These are phyloP conservation scores for Dictyostelium capitatum DNA, from an alignment of 78 protist species.

Conservation along the genomic window DNA sequence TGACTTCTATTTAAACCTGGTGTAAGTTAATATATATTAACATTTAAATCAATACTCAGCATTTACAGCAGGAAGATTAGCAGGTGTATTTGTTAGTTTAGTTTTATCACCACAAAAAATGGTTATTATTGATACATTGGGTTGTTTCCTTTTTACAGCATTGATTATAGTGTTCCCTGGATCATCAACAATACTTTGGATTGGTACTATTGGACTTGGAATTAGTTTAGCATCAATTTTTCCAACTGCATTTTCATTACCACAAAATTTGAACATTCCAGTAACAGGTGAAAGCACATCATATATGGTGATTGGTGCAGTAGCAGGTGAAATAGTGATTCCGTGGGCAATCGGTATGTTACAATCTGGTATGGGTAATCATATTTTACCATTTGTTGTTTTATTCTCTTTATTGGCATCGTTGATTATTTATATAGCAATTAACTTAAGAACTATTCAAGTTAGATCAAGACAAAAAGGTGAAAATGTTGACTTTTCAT, in stretches of 20 bases:
- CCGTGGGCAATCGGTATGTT: constrained; percentile 56
- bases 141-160: constrained; percentile 55
- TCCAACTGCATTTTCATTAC: constrained; percentile 59
- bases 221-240: constrained; percentile 57
- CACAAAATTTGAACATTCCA: constrained; percentile 33
- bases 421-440: constrained; percentile 1
- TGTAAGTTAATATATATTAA: no score
- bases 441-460: constrained; percentile 16
- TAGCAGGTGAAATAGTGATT: constrained; percentile 22
- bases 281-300: constrained; percentile 59
- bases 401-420: not conserved
- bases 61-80: constrained; percentile 63
- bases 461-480: constrained; percentile 57
- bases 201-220: constrained; percentile 53
- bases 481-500: constrained; percentile 8
- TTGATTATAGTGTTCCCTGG: constrained; percentile 13
- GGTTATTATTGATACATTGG: constrained; percentile 52
- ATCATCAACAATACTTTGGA: constrained; percentile 41
- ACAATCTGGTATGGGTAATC: constrained; percentile 19
- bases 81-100: constrained; percentile 53
- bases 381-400: constrained; percentile 40
- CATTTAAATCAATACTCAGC: no score
- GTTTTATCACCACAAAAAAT: constrained; percentile 66
- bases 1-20: no score
- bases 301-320: constrained; percentile 72